Conservation (phyloP, 1,284 basidiomycete genomes). For the Melanopsichium pennsylvanicum region DNA sequence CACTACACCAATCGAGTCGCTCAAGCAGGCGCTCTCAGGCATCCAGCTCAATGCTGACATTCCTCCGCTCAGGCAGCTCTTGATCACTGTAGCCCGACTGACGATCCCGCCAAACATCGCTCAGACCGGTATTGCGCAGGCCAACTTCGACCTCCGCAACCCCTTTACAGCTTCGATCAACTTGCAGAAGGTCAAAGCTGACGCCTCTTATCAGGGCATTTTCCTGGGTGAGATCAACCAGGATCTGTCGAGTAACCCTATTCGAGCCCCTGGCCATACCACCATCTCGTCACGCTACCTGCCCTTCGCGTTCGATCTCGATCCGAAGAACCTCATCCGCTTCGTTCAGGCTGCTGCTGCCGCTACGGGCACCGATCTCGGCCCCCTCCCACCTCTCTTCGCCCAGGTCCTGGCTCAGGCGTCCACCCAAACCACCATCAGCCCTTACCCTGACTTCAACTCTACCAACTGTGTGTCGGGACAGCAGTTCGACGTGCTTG, state of each 20-base stretch:
- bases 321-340: constrained; percentile 74
- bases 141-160: constrained; percentile 70
- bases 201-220: constrained; percentile 69
- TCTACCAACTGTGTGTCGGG: constrained; percentile 72
- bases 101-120: constrained; percentile 65
- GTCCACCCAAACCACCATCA: constrained; percentile 73
- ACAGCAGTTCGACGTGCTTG: constrained; percentile 66
- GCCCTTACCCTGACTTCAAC: constrained; percentile 66
- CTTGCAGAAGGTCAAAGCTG: constrained; percentile 72
- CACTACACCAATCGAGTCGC: constrained; percentile 75
- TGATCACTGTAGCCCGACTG: constrained; percentile 69
- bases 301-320: constrained; percentile 74
- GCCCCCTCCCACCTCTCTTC: constrained; percentile 74
- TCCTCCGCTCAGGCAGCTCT: constrained; percentile 74
- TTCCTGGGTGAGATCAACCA: constrained; percentile 69
- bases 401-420: constrained; percentile 72
- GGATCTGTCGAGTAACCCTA: constrained; percentile 70
- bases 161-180: constrained; percentile 81
- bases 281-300: constrained; percentile 73
- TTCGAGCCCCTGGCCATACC: constrained; percentile 73
- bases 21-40: constrained; percentile 74
- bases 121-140: constrained; percentile 49
- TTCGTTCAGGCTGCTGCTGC: constrained; percentile 72
- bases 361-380: constrained; percentile 73
- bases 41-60: constrained; percentile 74